These are phyloP conservation scores for Abelmoschus esculentus DNA, from an alignment of 345 rosid species.

Conservation along the genomic window DNA sequence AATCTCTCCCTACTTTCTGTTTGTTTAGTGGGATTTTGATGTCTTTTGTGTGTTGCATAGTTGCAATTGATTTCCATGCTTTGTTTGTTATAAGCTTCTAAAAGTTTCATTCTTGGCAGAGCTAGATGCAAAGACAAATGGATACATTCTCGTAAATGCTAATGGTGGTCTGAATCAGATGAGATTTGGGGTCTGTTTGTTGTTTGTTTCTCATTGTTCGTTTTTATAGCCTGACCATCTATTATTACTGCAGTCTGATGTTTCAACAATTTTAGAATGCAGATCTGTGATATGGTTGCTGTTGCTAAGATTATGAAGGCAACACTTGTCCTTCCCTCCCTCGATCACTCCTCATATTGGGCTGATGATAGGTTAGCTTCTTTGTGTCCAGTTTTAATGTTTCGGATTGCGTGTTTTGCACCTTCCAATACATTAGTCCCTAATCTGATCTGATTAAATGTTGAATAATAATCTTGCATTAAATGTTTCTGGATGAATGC, in stretches of 20 bases:
- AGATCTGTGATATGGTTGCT: conserved; percentile 98
- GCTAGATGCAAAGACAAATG: conserved; percentile 63
- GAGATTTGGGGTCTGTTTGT: conserved; percentile 97
- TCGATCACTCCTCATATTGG: conserved; percentile 90
- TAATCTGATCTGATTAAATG: not conserved
- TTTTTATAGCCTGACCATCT: conserved; percentile 10
- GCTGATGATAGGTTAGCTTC: conserved; percentile 69
- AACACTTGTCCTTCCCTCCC: conserved; percentile 84
- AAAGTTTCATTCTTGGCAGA: conserved; percentile 41
- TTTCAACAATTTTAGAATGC: conserved; percentile 52
- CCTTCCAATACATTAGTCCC: not conserved
- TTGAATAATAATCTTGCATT: not conserved
- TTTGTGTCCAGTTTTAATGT: not conserved
- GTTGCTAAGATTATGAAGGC: conserved; percentile 88
- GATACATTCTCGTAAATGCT: conserved; percentile 77
- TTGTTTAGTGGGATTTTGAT: not conserved
- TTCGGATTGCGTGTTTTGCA: not conserved
- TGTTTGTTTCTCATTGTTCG: conserved; percentile 21
- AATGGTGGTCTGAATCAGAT: conserved; percentile 99
- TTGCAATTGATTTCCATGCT: not conserved
- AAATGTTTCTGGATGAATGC: not conserved
- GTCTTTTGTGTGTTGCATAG: not conserved
- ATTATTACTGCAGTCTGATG: conserved; percentile 27
- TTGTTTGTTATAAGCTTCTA: conserved; percentile 3
- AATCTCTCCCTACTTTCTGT: not conserved